Conservation (phyloP, 805 yeast genomes). For the Saccharomycopsis lassenensis region DNA sequence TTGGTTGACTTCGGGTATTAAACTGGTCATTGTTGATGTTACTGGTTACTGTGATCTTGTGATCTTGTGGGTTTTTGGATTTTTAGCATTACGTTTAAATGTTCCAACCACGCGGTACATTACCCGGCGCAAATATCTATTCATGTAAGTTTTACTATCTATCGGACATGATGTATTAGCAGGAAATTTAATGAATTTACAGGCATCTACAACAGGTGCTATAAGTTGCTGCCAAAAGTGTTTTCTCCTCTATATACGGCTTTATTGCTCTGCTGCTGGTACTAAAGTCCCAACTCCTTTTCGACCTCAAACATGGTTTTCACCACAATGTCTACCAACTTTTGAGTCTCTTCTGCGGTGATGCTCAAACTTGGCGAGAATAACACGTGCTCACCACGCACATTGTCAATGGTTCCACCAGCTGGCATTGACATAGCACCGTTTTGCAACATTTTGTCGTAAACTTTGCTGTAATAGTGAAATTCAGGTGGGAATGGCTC, state of each 20-base stretch:
- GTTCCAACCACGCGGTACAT: no score
- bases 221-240: no score
- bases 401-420: slow-evolving; percentile 32
- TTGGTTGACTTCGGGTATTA: slow-evolving; percentile 34
- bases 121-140: no score
- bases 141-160: not conserved
- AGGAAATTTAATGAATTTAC: no score
- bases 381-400: slow-evolving; percentile 34
- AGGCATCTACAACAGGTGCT: no score
- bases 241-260: slow-evolving; percentile 2
- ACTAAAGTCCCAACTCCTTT: slow-evolving; percentile 19
- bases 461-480: slow-evolving; percentile 28
- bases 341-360: slow-evolving; percentile 32
- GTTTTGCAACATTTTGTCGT: slow-evolving; percentile 29
- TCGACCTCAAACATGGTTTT: slow-evolving; percentile 32
- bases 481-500: slow-evolving; percentile 32
- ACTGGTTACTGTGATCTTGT: no score
- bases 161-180: not conserved
- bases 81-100: no score
- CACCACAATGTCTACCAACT: slow-evolving; percentile 29
- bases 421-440: slow-evolving; percentile 40
- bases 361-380: slow-evolving; percentile 37
- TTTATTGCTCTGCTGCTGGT: no score
- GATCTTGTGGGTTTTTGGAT: no score
- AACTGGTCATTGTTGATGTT: slow-evolving; percentile 10